These are phyloP conservation scores for Paraconiothyrium sp. DNA, from an alignment of 2,329 filamentous ascomycete species.

Conservation along the genomic window DNA sequence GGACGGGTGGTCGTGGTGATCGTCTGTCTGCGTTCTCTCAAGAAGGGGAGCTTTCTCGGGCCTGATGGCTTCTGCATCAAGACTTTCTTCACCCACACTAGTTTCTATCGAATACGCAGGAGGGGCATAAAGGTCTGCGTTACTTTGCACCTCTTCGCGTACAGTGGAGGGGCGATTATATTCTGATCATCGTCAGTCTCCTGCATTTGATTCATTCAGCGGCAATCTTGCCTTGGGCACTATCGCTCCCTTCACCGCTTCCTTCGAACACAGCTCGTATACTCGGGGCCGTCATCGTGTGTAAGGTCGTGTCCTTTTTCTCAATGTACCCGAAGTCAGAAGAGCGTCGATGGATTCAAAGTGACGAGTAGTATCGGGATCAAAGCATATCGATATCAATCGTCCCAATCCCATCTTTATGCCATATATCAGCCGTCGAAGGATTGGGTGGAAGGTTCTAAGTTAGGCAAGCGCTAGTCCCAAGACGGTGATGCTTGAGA, in stretches of 20 bases:
- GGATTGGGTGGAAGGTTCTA: neutral
- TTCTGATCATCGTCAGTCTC: neutral
- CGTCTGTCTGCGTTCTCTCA: neutral
- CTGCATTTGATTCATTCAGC: neutral
- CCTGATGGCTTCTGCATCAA: slow-evolving; percentile 28
- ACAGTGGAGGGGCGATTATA: neutral
- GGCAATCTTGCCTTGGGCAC: neutral
- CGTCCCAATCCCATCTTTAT: neutral
- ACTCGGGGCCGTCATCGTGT: neutral
- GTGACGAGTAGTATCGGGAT: neutral
- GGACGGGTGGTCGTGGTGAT: neutral
- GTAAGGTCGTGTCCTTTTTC: neutral
- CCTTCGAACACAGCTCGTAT: neutral
- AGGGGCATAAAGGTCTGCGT: slow-evolving; percentile 31
- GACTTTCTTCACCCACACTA: slow-evolving; percentile 23
- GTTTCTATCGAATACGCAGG: slow-evolving; percentile 31
- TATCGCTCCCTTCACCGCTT: neutral
- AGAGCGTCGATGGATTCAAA: neutral
- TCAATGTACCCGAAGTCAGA: neutral
- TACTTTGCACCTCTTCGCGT: slow-evolving; percentile 18
- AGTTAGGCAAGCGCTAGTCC: slow-evolving; percentile 8
- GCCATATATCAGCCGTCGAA: neutral
- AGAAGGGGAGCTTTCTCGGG: slow-evolving; percentile 23
- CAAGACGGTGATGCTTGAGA: slow-evolving; percentile 12
- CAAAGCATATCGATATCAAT: neutral